These are phyloP conservation scores for Hymenoscyphus scutula DNA, from an alignment of 2,329 filamentous ascomycete genomes.

Conservation along the genomic window DNA sequence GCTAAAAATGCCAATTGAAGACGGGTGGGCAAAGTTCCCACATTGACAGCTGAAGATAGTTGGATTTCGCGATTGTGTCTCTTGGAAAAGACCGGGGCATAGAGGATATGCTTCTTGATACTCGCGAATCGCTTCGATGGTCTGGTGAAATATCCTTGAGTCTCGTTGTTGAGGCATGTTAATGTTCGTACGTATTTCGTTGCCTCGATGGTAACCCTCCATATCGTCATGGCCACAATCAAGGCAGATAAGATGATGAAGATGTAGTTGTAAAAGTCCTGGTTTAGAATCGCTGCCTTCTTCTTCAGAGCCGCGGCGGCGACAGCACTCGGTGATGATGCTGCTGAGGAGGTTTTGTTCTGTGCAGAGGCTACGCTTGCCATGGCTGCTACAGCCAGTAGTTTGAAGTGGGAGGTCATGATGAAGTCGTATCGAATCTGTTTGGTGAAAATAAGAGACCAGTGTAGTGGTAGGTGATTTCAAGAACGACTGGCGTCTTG, in stretches of 20 bases:
- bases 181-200: conserved; percentile 70
- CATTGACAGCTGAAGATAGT: conserved; percentile 63
- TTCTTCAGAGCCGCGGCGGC: conserved; percentile 5
- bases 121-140: conserved; percentile 53
- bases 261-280: conserved; percentile 58
- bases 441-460: background rate
- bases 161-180: conserved; percentile 73
- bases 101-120: conserved; percentile 65
- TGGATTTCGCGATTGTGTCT: conserved; percentile 75
- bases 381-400: conserved; percentile 26
- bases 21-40: conserved; percentile 76
- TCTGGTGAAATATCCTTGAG: conserved; percentile 73
- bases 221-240: conserved; percentile 61
- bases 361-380: conserved; percentile 23
- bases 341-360: conserved; percentile 9
- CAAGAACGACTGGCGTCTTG: conserved; percentile 14
- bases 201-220: conserved; percentile 61
- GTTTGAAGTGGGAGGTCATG: conserved; percentile 27
- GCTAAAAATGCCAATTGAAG: conserved; percentile 70
- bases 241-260: conserved; percentile 63
- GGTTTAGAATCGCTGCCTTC: conserved; percentile 41
- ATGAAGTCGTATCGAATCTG: conserved; percentile 5
- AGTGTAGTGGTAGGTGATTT: background rate
- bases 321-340: conserved; percentile 15
- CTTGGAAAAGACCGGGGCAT: conserved; percentile 69